phyloP scores from a whole-genome alignment of 768 basidiomycete genomes.

The Auriscalpium microsporum region DNA sequence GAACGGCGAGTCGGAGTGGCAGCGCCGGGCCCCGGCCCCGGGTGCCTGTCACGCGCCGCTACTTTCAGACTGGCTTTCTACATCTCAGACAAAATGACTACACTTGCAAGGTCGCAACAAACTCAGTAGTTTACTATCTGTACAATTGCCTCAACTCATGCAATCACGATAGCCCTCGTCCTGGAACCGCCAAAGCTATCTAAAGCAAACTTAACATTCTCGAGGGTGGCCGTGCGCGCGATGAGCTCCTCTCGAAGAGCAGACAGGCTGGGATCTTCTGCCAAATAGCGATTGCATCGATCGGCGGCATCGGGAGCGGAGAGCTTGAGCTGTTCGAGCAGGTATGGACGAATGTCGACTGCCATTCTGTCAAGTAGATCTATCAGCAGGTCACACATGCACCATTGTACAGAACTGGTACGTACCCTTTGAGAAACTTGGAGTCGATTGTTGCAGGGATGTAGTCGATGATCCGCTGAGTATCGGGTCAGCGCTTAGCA shows the following conservation, averaged over 20 bases:
- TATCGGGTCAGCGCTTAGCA: too few species aligned
- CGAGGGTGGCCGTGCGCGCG: neutral
- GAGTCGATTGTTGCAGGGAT: slow-evolving; percentile 28
- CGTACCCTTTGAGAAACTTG: slow-evolving; percentile 2
- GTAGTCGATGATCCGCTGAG: slow-evolving; percentile 38
- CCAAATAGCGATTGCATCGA: slow-evolving; percentile 7
- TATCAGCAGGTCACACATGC: neutral
- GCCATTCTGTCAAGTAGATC: neutral
- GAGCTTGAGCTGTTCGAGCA: slow-evolving; percentile 8
- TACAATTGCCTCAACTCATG: too few species aligned
- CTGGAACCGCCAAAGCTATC: neutral
- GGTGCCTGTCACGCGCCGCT: too few species aligned
- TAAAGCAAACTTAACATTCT: neutral
- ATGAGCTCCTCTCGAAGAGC: neutral
- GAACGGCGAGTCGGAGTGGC: too few species aligned
- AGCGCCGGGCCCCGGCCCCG: too few species aligned
- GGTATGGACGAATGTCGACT: neutral
- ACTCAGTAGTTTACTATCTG: too few species aligned
- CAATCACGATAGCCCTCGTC: too few species aligned
- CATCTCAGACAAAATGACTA: too few species aligned
- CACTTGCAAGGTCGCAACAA: too few species aligned
- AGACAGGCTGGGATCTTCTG: slow-evolving; percentile 7
- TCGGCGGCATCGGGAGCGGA: slow-evolving; percentile 3
- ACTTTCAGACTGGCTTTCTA: too few species aligned
- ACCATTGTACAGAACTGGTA: neutral